Evolutionary conservation across 1,284 basidiomycete genomes (phyloP).

Genomic region (Apiotrichum veenhuisii): DNA sequence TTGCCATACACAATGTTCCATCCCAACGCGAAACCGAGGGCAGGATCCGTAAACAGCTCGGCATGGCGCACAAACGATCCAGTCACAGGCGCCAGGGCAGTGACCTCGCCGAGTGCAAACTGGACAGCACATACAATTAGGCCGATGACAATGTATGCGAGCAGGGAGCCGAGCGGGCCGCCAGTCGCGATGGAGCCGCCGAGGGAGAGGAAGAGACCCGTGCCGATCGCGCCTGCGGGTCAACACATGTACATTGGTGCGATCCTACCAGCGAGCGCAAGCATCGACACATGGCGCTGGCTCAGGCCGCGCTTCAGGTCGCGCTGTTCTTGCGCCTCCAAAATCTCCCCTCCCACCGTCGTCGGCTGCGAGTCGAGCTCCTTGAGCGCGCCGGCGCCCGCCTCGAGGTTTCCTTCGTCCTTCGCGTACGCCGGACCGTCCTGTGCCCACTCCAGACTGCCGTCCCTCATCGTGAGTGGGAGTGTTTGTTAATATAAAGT

Average conservation of each 20-base stretch:
- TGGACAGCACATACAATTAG: conserved; percentile 28
- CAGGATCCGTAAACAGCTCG: conserved; percentile 29
- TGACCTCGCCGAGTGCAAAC: conserved; percentile 29
- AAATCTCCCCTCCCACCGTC: neutral
- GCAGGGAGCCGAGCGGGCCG: conserved; percentile 46
- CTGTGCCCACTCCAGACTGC: no score
- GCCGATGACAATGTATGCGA: conserved; percentile 23
- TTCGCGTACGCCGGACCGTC: no score
- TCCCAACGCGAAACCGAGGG: conserved; percentile 32
- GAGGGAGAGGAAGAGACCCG: conserved; percentile 73
- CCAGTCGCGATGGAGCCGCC: conserved; percentile 54
- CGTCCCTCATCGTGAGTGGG: no score
- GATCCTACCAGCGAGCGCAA: conserved; percentile 28
- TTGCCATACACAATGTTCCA: conserved; percentile 34
- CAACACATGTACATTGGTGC: neutral
- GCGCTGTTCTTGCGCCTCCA: conserved; percentile 13
- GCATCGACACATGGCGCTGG: conserved; percentile 33
- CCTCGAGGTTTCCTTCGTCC: no score
- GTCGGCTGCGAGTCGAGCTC: no score
- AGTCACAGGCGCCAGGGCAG: conserved; percentile 24
- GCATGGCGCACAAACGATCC: conserved; percentile 31
- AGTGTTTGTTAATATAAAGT: no score
- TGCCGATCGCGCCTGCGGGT: conserved; percentile 41
- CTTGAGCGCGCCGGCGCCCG: no score
- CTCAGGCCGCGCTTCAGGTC: conserved; percentile 24